Base-by-base conservation (phyloP, 371 early-diverging fungal species). In the Cokeromyces recurvatus region DNA sequence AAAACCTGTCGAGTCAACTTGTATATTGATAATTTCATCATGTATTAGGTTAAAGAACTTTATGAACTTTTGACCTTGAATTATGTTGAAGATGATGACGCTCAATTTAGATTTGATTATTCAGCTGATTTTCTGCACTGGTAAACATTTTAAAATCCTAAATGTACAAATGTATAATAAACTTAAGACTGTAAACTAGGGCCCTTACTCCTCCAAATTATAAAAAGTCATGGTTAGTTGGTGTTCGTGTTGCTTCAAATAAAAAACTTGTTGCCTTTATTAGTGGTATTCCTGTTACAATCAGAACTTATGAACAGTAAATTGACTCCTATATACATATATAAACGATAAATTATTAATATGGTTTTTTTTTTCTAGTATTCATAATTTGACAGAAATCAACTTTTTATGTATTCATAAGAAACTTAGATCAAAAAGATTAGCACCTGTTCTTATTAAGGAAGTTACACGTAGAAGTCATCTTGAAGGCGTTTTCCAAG, bases 361-460 rank as follows among this genome's bases (percentile, higher is more conserved):
- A n/a, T n/a, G n/a, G n/a, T n/a, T n/a, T n/a, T n/a, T n/a, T n/a
- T n/a, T n/a, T 8, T 44, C 24, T 55, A 68, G 80, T 32, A 53
- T 62, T 4, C 77, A 77, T 39, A 65, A 71, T 29, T 74, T 96
- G 69, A 93, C 92, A 8, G 96, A 95, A 55, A 96, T 99, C 77
- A 99, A 99, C 83, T 99, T 97, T 63, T 74, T 99, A 46, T 99
- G 99, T 66, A 78, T 99, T 32, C 92, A 94, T 71, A 96, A 94
- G 77, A 88, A 90, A 59, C 86, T 97, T 36, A 85, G 99, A 36
- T 84, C 86, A 38, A 95, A 96, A 68, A 87, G 97, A 43, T 74
- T 99, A 46, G 92, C 99, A 8, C 99, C 99, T 14, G 82, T 99
- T n/a, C 71, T 99, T 43, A 99, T 99, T 67, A 90, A 90, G 64